Percentiles rank a stretch among this genome's conserved stretches.
Conservation (phyloP, 1,139 yeast genomes). For the Kodamaea sp. region DNA sequence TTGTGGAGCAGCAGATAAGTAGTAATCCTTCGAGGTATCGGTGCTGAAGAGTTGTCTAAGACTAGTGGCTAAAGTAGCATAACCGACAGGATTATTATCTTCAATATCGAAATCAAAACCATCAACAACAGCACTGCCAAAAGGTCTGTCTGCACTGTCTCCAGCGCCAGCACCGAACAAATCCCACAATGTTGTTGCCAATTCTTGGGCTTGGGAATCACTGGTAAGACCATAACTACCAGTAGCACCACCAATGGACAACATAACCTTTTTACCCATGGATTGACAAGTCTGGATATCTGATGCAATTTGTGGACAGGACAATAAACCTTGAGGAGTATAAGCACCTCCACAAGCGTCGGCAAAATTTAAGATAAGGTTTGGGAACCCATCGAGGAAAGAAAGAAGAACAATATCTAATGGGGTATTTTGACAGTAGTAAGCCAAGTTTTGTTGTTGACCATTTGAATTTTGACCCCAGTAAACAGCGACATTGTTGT, state of each 20-base stretch:
- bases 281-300: slow-evolving; percentile 84
- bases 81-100: slow-evolving; percentile 47
- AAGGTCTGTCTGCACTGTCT: slow-evolving; percentile 56
- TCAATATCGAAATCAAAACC: slow-evolving; percentile 49
- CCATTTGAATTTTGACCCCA: slow-evolving; percentile 93
- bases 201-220: slow-evolving; percentile 59
- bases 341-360: slow-evolving; percentile 56
- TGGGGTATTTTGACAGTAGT: slow-evolving; percentile 64
- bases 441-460: slow-evolving; percentile 58
- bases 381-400: slow-evolving; percentile 63
- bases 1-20: slow-evolving; percentile 92
- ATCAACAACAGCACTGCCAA: slow-evolving; percentile 50
- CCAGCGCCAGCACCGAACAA: slow-evolving; percentile 75
- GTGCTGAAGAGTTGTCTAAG: slow-evolving; percentile 55
- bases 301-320: slow-evolving; percentile 61
- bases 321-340: slow-evolving; percentile 48
- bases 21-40: slow-evolving; percentile 59
- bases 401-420: slow-evolving; percentile 74
- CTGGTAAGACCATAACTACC: slow-evolving; percentile 72
- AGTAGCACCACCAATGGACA: slow-evolving; percentile 85
- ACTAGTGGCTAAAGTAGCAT: slow-evolving; percentile 56
- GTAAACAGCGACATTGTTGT: slow-evolving; percentile 57
- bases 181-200: slow-evolving; percentile 80
- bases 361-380: slow-evolving; percentile 60
- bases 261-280: slow-evolving; percentile 69